A percentile compares a stretch with the other conserved stretches of the same genome.
phyloP scores from a whole-genome alignment of 352 stramenopile genomes.

The Phytophthora pluvialis region DNA sequence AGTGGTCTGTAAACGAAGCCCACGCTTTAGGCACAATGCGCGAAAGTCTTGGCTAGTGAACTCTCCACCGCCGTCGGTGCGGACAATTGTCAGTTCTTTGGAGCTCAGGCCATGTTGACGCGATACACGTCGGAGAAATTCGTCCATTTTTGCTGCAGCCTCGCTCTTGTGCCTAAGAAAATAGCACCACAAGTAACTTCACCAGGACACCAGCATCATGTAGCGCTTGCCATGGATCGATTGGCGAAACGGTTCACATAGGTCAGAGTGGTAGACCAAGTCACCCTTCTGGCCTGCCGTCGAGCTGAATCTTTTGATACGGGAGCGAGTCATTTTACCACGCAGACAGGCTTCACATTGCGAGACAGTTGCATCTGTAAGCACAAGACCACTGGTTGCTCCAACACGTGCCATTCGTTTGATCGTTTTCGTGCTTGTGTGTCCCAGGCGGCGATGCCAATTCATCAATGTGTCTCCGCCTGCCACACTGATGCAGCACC shows the following conservation, averaged over 20 bases:
- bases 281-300: background rate
- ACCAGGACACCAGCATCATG: conserved; percentile 1
- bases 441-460: background rate
- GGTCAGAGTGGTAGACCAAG: background rate
- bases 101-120: background rate
- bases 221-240: background rate
- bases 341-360: background rate
- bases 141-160: background rate
- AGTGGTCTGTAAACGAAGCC: background rate
- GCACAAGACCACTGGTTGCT: background rate
- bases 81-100: background rate
- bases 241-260: background rate
- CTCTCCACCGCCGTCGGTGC: background rate
- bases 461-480: background rate
- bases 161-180: conserved; percentile 1
- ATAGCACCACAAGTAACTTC: conserved; percentile 5
- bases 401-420: background rate
- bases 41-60: background rate
- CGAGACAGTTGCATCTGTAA: background rate
- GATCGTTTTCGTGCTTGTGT: background rate
- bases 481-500: no score
- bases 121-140: background rate
- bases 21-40: background rate
- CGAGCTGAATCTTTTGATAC: background rate
- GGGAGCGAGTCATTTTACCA: background rate